phyloP scores from a whole-genome alignment of 2,329 filamentous ascomycete species.

The Byssothecium circinans region DNA sequence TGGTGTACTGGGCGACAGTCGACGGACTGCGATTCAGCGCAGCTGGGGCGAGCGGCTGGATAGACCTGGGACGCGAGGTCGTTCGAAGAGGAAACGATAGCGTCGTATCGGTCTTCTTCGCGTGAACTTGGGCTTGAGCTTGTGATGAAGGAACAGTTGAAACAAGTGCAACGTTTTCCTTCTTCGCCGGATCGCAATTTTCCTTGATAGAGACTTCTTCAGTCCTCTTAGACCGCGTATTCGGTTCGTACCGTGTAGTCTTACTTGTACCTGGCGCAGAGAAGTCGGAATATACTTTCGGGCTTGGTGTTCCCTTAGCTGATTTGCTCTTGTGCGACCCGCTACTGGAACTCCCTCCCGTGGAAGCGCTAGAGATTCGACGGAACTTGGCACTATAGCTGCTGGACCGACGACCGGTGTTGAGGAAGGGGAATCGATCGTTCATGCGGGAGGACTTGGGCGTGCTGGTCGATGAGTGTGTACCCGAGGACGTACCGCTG shows the following conservation, averaged over 20 bases:
- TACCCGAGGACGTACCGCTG: slow-evolving; percentile 6
- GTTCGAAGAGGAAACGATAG: background rate
- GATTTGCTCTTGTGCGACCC: slow-evolving; percentile 12
- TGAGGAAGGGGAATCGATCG: slow-evolving; percentile 48
- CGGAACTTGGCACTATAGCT: slow-evolving; percentile 28
- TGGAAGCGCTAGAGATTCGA: slow-evolving; percentile 15
- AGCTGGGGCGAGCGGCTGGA: slow-evolving; percentile 19
- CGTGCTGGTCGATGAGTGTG: slow-evolving; percentile 15
- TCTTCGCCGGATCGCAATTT: slow-evolving; percentile 27
- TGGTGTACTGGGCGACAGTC: slow-evolving; percentile 19
- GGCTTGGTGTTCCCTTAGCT: slow-evolving; percentile 6
- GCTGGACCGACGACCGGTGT: slow-evolving; percentile 35
- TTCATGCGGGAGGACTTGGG: slow-evolving; percentile 46
- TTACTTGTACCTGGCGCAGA: slow-evolving; percentile 14
- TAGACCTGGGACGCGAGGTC: slow-evolving; percentile 17
- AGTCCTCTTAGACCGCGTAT: slow-evolving; percentile 8
- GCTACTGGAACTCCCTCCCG: slow-evolving; percentile 15
- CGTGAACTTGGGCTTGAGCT: background rate
- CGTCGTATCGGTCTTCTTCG: slow-evolving; percentile 1
- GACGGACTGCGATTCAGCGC: slow-evolving; percentile 13
- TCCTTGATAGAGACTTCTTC: slow-evolving; percentile 3
- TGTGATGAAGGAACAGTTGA: background rate
- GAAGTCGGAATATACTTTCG: slow-evolving; percentile 24
- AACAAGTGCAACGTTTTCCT: slow-evolving; percentile 28
- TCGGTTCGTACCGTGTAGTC: slow-evolving; percentile 8